Conservation (phyloP, 805 yeast species). For the Saccharomycodes ludwigii region DNA sequence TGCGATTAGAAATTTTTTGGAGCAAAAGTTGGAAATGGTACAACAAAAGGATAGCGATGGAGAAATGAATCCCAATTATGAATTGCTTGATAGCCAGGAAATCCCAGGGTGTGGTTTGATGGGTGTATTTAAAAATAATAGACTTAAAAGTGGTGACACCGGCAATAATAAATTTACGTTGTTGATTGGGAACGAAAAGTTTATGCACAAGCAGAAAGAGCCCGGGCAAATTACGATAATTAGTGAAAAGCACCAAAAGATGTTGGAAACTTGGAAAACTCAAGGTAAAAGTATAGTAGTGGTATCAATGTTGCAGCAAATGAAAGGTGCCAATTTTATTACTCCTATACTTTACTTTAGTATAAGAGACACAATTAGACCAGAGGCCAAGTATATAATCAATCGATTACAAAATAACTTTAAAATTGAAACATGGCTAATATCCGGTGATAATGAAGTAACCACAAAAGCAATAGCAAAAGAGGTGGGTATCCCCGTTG, state of each 20-base stretch:
- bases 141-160: too few species aligned
- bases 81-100: slow-evolving; percentile 37
- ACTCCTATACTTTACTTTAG: slow-evolving; percentile 39
- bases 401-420: slow-evolving; percentile 23
- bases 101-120: slow-evolving; percentile 49
- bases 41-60: too few species aligned
- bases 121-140: slow-evolving; percentile 33
- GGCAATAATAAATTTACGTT: too few species aligned
- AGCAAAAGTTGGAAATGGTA: slow-evolving; percentile 10
- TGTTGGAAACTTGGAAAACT: slow-evolving; percentile 41
- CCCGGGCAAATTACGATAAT: too few species aligned
- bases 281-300: slow-evolving; percentile 58
- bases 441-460: slow-evolving; percentile 57
- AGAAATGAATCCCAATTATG: too few species aligned
- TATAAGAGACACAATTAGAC: slow-evolving; percentile 47
- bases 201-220: too few species aligned
- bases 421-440: slow-evolving; percentile 59
- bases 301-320: slow-evolving; percentile 22
- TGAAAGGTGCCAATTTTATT: slow-evolving; percentile 20
- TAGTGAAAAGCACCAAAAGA: too few species aligned
- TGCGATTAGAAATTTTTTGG: slow-evolving; percentile 37
- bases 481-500: slow-evolving; percentile 40
- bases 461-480: slow-evolving; percentile 60
- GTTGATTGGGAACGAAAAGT: slow-evolving; percentile 48
- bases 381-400: slow-evolving; percentile 45